phyloP scores from a whole-genome alignment of 768 basidiomycete species.

The Boletus sp. region DNA sequence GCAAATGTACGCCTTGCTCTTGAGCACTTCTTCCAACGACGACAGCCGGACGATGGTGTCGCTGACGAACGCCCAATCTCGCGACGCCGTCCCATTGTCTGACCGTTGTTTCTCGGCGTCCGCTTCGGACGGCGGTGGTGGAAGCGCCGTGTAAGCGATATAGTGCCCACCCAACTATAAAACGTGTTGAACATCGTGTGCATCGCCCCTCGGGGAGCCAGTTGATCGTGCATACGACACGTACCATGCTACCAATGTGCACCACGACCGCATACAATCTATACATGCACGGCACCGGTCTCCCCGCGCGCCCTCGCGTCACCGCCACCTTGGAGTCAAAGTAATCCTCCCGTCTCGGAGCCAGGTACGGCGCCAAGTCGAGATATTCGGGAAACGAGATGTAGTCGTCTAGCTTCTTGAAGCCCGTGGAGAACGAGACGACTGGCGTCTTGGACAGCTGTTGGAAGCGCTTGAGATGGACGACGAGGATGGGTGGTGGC shows the following conservation, averaged over 20 bases:
- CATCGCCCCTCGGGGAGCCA: not conserved
- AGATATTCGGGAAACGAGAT: conserved; percentile 86
- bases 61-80: conserved; percentile 92
- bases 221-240: conserved; percentile 22
- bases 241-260: conserved; percentile 83
- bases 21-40: conserved; percentile 83
- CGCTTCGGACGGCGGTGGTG: conserved; percentile 31
- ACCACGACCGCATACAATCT: conserved; percentile 79
- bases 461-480: conserved; percentile 95
- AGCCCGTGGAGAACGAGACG: conserved; percentile 63
- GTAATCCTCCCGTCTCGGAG: conserved; percentile 73
- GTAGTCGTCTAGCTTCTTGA: conserved; percentile 90
- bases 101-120: conserved; percentile 11
- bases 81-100: conserved; percentile 1
- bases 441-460: conserved; percentile 65
- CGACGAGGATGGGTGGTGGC: conserved; percentile 83
- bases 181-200: conserved; percentile 3
- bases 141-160: conserved; percentile 78
- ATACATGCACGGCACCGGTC: conserved; percentile 52
- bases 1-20: conserved; percentile 89
- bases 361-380: conserved; percentile 82
- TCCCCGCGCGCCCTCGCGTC: conserved; percentile 23
- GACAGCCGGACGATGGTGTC: conserved; percentile 82
- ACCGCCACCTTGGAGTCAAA: conserved; percentile 40
- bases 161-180: conserved; percentile 84